Base-by-base conservation (phyloP, 1,139 yeast species). In the Scheffersomyces titani region DNA sequence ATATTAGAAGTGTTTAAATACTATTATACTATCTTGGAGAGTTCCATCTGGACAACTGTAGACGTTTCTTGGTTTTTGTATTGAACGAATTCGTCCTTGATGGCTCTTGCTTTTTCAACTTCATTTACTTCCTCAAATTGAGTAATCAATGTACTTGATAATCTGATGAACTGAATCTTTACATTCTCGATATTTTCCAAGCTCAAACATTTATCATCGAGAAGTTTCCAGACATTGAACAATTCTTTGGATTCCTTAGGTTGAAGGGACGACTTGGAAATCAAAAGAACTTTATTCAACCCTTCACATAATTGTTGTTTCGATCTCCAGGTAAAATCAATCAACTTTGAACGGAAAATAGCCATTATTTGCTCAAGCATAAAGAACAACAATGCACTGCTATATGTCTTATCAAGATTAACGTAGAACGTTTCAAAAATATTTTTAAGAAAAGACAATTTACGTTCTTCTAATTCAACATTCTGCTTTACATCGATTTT, bases 111-210 rank as follows among this genome's bases (percentile, higher is more conserved):
- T 22, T 61, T 58, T 1, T 62, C 62, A 5, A 64, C 57, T 44
- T 63, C 57, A 47, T 62, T 62, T 6, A 59, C 48, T 1, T 63
- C 62, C 19, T 61, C 61, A 20, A 67, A 65, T 9, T 63, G 47
- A 9, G 56, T 59, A 13, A 65, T 54, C 18, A 75, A 60, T 20
- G 59, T 59, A 20, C 66, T 67, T 1, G 78, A 71, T 49, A 70
- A 67, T 54, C 80, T 68, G 13, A 78, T 71, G 51, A 75, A 59
- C 54, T 85, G 87, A 21, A 88, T 71, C 58, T 88, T 81, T 1
- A 89, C 91, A 61, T 81, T 83, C 63, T 90, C 96, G 56, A 88
- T 83, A 51, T 83, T 82, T 50, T 80, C 80, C 47, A 74, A 75
- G 6, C 65, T 65, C 18, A 82, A 73, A 64, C 86, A 82, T 6